Evolutionary conservation across 23 red algal species (phyloP), one percentile per base, ranked within the genome.

Genomic region (Gracilariopsis chorda): DNA sequence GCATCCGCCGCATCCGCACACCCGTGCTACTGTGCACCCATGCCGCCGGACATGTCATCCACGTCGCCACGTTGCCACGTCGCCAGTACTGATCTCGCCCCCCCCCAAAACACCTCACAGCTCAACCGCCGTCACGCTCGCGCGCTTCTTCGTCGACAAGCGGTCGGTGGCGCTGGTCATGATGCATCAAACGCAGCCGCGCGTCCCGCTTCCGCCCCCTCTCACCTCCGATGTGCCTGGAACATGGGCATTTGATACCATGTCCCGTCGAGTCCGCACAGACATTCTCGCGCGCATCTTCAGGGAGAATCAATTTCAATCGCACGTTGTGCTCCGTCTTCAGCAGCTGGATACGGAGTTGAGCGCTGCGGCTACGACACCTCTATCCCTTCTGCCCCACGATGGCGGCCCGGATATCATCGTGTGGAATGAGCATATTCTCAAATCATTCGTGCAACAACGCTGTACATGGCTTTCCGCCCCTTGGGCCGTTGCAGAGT

Each of bases 231-330:
- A 57, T 32, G 83, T 33, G 55, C 96, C 96, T 17, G 96, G 92
- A 29, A 98, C 96, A 73, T 98, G 96, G 96, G 96, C 96, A 24
- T 56, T 95, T 85, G 88, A 89, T 36, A 98, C 96, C 6, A 93
- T 98, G 77, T 94, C 96, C 30, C 44, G 40, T 30, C 86, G 96
- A 30, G 27, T 98, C 27, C 96, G 92, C 78, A 56, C 44, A 28
- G 90, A 95, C 42, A 98, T 98, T 80, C 91, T 98, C 53, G 39
- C 96, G 14, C 88, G 94, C 42, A 65, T 98, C 48, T 86, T 85
- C 52, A 90, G 96, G 51, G 96, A 98, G 83, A 98, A 98, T 80
- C 63, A 77, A 27, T 82, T 98, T 24, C 21, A 78, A 19, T 61
- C 82, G 4, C 3, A 51, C 20, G 19, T 60, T 20, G 24, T 94